These are phyloP conservation scores for Apiotrichum brassicae DNA, from an alignment of 1,284 basidiomycete genomes.

Conservation along the genomic window DNA sequence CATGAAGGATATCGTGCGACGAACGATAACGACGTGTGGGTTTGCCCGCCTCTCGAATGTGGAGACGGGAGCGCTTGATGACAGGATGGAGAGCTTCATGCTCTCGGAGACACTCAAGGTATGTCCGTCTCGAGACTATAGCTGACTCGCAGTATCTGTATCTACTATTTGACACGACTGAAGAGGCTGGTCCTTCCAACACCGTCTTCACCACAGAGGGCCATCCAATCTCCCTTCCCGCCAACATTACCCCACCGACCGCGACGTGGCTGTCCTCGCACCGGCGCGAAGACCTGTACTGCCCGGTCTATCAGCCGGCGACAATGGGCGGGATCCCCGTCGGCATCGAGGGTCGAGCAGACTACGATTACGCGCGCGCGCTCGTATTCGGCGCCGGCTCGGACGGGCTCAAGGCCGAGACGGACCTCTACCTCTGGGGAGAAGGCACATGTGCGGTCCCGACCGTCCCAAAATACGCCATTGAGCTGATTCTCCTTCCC, in stretches of 20 bases:
- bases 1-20: constrained; percentile 63
- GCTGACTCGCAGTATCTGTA: constrained; percentile 65
- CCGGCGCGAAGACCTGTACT: constrained; percentile 60
- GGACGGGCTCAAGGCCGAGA: constrained; percentile 16
- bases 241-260: constrained; percentile 55
- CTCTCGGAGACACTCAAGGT: constrained; percentile 79
- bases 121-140: not conserved
- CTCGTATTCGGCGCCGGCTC: constrained; percentile 51
- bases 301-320: constrained; percentile 60
- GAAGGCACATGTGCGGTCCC: constrained; percentile 65
- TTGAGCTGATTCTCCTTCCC: constrained; percentile 68
- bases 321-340: constrained; percentile 52
- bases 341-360: constrained; percentile 63
- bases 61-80: constrained; percentile 63
- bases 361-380: constrained; percentile 69
- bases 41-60: constrained; percentile 74
- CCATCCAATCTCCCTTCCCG: constrained; percentile 68
- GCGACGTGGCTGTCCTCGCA: constrained; percentile 47
- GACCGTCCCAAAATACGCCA: constrained; percentile 56
- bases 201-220: constrained; percentile 90
- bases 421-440: constrained; percentile 53
- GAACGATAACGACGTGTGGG: constrained; percentile 76
- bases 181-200: constrained; percentile 50
- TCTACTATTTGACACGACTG: constrained; percentile 80
- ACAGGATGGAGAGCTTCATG: constrained; percentile 89